Base-by-base conservation (phyloP, 306 rosid species). In the Myrica gale region DNA sequence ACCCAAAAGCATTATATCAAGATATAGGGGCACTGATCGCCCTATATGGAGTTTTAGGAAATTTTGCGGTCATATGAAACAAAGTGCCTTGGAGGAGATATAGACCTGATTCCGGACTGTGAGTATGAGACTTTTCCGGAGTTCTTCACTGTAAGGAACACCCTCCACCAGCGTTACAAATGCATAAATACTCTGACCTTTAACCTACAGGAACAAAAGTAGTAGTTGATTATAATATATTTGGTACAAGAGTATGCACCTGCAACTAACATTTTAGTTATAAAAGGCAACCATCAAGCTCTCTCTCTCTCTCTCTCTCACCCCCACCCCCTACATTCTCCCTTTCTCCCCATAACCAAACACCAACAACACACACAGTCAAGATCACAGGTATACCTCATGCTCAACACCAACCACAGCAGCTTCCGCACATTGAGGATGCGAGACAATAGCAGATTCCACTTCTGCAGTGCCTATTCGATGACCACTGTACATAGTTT, bases 381-480 rank as follows among this genome's bases (percentile, higher is more conserved):
- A 71, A 62, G 48, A 53, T 10, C 83, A 44, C 16, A 71, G 15
- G 61, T 84, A 76, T 88, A 92, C 99, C 92, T 92, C 97, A 52
- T 96, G 99, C 85, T 92, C 98, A 74, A 95, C 77, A 54, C 99
- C 99, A 51, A 96, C 99, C 75, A 96, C 99, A 11, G 99, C 99
- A 79, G 99, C 99, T 89, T 96, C 99, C 19, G 96, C 92, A 80
- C 99, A 96, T 72, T 88, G 79, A 53, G 93, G 91, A 80, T 90
- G 92, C n/a, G 98, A 90, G 74, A 92, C 98, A 50, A 96, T 81
- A 78, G 99, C 97, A 72, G 99, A 96, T 88, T 96, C 99, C 81
- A 96, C 99, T 83, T 96, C 98, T 32, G 99, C 98, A 7, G 99
- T 96, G 87, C 99, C 99, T 69, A 96, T 96, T 76, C 99, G 99